Base-by-base conservation (phyloP, 805 yeast species). In the Millerozyma acaciae region DNA sequence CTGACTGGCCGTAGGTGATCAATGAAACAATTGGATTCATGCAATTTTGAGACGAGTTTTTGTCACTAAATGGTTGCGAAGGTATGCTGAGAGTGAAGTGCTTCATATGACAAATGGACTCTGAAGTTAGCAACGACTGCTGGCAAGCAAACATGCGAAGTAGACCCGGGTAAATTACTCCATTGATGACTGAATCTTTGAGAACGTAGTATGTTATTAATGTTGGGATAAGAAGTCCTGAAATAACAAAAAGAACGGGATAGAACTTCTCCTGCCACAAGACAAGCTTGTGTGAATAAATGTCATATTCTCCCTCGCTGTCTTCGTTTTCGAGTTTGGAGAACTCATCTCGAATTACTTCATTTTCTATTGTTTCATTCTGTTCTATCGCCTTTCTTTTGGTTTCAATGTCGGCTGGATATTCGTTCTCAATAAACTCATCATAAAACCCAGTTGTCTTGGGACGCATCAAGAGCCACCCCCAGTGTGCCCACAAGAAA, bases 1-100 rank as follows among this genome's bases (percentile, higher is more conserved):
- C 78, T 4, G 95, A 90, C 61, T 89, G 96, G 8, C 97, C 97
- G 51, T 83, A 78, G 0, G 96, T 82, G 10, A 85, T 66, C 10
- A 77, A 51, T 15, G 79, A 78, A 16, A 79, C 72, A 30, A 76
- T 55, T 12, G 79, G 76, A 51, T 66, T 66, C 32, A 52, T 46
- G 70, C 87, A 67, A 76, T 84, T 52, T 74, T 72, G 47, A 78
- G 90, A 38, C n/a, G 94, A 76, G 48, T 83, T 82, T 28, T 77
- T 74, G 45, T 66, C 73, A 42, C 55, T 66, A 43, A 65, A 66
- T 5, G 71, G 71, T 39, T 66, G 73, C 2, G 60, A 47, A 4
- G 71, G 70, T n/a, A 94, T 84, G 44, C 82, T 79, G 19, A 79
- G 73, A 6, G 89, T 89, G 22, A 81, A 62, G 45, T 73, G 43